Base-by-base conservation (phyloP, 192 early-diverging fungal genomes). In the Podila epicladia region DNA sequence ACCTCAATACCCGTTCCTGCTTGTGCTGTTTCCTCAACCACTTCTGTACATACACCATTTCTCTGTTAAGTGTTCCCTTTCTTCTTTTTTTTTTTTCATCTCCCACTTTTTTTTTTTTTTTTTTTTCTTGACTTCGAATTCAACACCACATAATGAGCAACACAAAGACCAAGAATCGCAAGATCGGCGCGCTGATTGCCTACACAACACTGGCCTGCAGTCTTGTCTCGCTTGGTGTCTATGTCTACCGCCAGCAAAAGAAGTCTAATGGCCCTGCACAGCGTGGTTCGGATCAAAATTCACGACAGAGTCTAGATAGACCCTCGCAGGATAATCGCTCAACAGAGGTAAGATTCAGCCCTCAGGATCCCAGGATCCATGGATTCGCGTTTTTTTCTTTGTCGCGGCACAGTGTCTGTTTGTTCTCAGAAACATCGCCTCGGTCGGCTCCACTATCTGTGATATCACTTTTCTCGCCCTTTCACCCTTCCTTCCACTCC, bases 181-280 rank as follows among this genome's bases (percentile, higher is more conserved):
- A 69, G 60, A 53, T 80, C 24, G 77, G 71, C 22, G 66, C 71
- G 11, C 9, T 80, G 38, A 15, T 80, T 48, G 71, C 77, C 31
- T 80, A 80, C 63, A 73, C 77, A 29, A 69, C 77, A 17, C 41
- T 80, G 51, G 77, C 77, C 41, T 69, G 65, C 57, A 68, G 69
- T 45, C 17, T 80, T 38, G 62, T 73, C 48, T 80, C 77, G 0
- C 17, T 73, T 1, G 77, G 77, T 4, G 49, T 80, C 26, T 80
- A 80, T 55, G 57, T 73, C n/a, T 80, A 80, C 49, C 65, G 66
- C 24, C 65, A 71, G 31, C 76, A 80, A 41, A 37, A 63, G 28
- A 58, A 80, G 33, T 45, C 35, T 5, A 37, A 58, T 0, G 51
- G 28, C n/a, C 48, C 55, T 29, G 29, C 29, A 31, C 64, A 37